Conservation (phyloP, 2,329 filamentous ascomycete genomes). For the Coniosporium tulheliwenetii region DNA sequence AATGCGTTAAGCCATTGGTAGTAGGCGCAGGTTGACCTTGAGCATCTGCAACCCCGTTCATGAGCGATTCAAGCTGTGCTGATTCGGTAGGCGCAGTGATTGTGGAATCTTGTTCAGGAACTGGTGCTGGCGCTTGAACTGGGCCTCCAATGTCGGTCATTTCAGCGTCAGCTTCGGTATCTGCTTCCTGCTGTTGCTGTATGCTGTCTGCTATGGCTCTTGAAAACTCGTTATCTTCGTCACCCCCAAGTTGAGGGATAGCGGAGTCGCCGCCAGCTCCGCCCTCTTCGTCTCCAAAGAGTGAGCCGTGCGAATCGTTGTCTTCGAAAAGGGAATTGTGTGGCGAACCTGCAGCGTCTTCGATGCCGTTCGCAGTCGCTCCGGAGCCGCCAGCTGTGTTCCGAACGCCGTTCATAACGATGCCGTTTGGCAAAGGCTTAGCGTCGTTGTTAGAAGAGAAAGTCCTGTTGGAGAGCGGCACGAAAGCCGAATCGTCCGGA, state of each 20-base stretch:
- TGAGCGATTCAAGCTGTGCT: background rate
- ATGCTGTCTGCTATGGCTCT: constrained; percentile 48
- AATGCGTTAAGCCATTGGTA: constrained; percentile 35
- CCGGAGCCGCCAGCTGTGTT: constrained; percentile 11
- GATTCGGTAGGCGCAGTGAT: background rate
- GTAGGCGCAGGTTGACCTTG: background rate
- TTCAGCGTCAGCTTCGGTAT: constrained; percentile 23
- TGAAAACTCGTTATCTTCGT: constrained; percentile 74
- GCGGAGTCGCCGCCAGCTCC: constrained; percentile 33
- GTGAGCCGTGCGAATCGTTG: constrained; percentile 43
- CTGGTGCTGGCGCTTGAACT: constrained; percentile 20
- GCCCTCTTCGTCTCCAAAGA: constrained; percentile 72
- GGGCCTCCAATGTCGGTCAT: constrained; percentile 29
- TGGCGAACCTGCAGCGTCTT: constrained; percentile 47
- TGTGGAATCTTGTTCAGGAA: background rate
- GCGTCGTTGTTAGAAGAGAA: constrained; percentile 59
- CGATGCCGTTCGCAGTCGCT: constrained; percentile 24
- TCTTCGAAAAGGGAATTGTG: constrained; percentile 75
- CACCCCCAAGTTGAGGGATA: constrained; percentile 46
- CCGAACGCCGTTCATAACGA: constrained; percentile 24
- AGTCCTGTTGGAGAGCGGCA: constrained; percentile 42
- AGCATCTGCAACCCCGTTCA: constrained; percentile 1
- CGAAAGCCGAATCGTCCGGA: constrained; percentile 51
- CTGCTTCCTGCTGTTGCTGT: constrained; percentile 26
- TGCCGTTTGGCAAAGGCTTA: constrained; percentile 41